Evolutionary conservation across 176 grass and related monocot genomes (phyloP).

Genomic region (Luzula sylvatica): DNA sequence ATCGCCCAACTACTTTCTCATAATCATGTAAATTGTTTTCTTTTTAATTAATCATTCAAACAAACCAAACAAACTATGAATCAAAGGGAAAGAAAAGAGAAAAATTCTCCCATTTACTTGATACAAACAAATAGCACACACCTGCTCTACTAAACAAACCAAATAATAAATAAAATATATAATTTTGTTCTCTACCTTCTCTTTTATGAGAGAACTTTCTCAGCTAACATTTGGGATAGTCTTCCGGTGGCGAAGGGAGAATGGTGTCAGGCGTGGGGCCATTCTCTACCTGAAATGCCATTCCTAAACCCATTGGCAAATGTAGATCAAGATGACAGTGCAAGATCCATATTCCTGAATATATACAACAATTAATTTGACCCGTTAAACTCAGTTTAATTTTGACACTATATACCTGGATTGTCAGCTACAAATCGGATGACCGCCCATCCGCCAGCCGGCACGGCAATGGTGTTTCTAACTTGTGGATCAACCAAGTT

Average conservation of each 20-base stretch:
- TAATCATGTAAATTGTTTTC: not conserved
- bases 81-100: not conserved
- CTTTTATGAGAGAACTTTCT: no score
- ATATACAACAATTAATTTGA: not conserved
- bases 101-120: no score
- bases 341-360: slow-evolving; percentile 47
- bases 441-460: slow-evolving; percentile 44
- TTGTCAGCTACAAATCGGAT: slow-evolving; percentile 67
- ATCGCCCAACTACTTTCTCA: no score
- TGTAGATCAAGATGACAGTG: slow-evolving; percentile 57
- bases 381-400: not conserved
- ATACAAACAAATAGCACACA: slow-evolving; percentile 7
- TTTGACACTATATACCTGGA: slow-evolving; percentile 51
- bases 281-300: slow-evolving; percentile 43
- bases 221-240: slow-evolving; percentile 45
- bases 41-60: not conserved
- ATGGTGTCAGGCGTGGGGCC: slow-evolving; percentile 27
- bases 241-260: slow-evolving; percentile 31
- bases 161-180: not conserved
- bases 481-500: slow-evolving; percentile 51
- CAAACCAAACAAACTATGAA: slow-evolving; percentile 12
- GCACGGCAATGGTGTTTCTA: slow-evolving; percentile 57
- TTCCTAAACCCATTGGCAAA: slow-evolving; percentile 34
- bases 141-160: slow-evolving; percentile 1
- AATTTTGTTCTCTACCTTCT: not conserved